Conservation (phyloP, 2,329 filamentous ascomycete genomes). For the Monilinia polystroma region DNA sequence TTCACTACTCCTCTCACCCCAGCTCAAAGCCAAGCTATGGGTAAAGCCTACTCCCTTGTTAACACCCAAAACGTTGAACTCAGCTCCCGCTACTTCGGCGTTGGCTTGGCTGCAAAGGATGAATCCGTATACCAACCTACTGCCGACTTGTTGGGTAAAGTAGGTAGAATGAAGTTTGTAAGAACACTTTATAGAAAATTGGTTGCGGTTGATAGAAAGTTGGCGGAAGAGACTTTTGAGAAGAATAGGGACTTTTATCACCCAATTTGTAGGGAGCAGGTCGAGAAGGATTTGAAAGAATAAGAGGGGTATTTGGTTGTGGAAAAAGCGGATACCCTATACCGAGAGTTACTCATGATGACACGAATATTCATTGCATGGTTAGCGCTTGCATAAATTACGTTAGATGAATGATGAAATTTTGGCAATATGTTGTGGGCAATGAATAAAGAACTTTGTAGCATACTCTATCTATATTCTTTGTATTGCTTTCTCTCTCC, state of each 20-base stretch:
- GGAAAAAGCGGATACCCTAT: constrained; percentile 4
- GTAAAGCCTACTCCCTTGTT: constrained; percentile 69
- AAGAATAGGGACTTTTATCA: constrained; percentile 93
- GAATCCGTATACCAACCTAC: constrained; percentile 66
- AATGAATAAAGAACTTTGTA: not conserved
- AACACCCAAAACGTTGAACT: constrained; percentile 85
- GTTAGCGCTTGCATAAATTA: not conserved
- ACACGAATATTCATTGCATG: not conserved
- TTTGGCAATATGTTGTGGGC: not conserved
- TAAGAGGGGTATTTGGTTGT: not conserved
- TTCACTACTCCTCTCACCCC: constrained; percentile 63
- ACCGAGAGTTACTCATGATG: not conserved
- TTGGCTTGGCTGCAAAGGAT: constrained; percentile 75
- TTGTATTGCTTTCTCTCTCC: not conserved
- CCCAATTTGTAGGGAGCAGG: constrained; percentile 83
- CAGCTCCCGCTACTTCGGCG: constrained; percentile 72
- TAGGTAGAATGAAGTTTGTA: constrained; percentile 97
- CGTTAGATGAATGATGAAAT: not conserved
- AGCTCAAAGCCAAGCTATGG: constrained; percentile 69
- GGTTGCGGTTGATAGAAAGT: constrained; percentile 67
- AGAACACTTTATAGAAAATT: constrained; percentile 77
- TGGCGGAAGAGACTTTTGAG: constrained; percentile 81
- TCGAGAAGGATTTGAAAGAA: constrained; percentile 72
- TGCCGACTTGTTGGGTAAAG: constrained; percentile 71
- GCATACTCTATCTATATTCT: not conserved